Evolutionary conservation across 208 protist genomes (phyloP), one percentile per base, ranked within the genome.

Genomic region (Acanthamoeba healyi): DNA sequence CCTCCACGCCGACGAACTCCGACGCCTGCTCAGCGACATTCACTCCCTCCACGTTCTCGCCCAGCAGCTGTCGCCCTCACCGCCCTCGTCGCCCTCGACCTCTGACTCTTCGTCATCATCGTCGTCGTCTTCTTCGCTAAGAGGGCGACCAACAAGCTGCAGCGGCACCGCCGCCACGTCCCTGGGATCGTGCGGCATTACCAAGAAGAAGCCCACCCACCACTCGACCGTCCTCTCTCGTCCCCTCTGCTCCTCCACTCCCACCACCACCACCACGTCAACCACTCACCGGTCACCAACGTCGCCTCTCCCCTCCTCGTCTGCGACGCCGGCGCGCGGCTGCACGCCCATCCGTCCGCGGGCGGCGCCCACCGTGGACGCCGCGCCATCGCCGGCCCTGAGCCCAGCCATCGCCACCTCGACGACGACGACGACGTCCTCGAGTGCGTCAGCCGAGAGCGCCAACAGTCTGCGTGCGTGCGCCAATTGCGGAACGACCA

Each of bases 1-100:
- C 38, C 67, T 77, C 38, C 67, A 77, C 32, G 36, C 36, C 67
- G 36, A 77, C 19, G 67, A 77, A 42, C 67, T 77, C 34, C 67
- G 29, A 9, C 67, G 67, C 67, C 67, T 77, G 10, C 67, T 77
- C 34, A 38, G 34, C 67, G 67, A 77, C 67, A 38, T 77, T 17
- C 67, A 77, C 36, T 44, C 67, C 7, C 67, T 77, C 34, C 67
- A 77, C 14, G 5, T 44, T 36, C 67, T 77, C 67, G 67, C 67
- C 38, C 67, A 46, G 19, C 67, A 77, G 14, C 67, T 77, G 19
- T 77, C 67, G 10, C 26, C 67, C 67, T 77, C 67, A n/a, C n/a
- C n/a, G n/a, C n/a, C n/a, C n/a, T n/a, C n/a, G n/a, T n/a, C n/a
- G n/a, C n/a, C n/a, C n/a, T n/a, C n/a, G n/a, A n/a, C n/a, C n/a